Evolutionary conservation across 1,139 yeast species (phyloP), one percentile per base, ranked within the genome.

Genomic region (Kazachstania sp.): DNA sequence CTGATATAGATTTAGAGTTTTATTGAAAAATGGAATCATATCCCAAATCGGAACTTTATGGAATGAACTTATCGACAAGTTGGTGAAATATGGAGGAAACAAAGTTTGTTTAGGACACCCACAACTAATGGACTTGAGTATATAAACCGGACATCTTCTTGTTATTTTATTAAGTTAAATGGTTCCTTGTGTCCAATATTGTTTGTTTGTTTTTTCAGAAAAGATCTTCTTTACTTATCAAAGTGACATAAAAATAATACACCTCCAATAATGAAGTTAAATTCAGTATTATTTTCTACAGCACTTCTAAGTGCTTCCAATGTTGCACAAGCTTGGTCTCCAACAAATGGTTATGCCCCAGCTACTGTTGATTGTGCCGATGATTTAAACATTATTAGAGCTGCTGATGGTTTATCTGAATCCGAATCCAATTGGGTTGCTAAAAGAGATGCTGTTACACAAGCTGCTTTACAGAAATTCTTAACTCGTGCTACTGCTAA

Each of bases 311-410:
- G 40, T 19, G 38, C 18, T n/a, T 23, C 39, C 2, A 5, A 36
- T 5, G 30, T 31, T 31, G 48, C 37, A 4, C 19, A 32, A 9
- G 56, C 52, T 6, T 54, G 55, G 55, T 77, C 83, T 2, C 85
- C 86, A 1, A 71, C 81, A 0, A 75, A 78, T 44, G 71, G 78
- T 1, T 84, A 83, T 58, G 84, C 86, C 0, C 92, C 94, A 3
- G 81, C 77, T 1, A 59, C 61, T n/a, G 79, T 78, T 5, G 60
- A 71, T 3, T 83, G 92, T 61, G 86, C 86, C 16, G 48, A 51
- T 20, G 52, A 55, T 30, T 45, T 51, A 3, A 53, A 55, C 7
- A 61, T 73, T 13, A 60, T 72, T 4, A 65, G 78, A 62, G 38
- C 28, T 20, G 60, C 51, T 12, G 36, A 26, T 15, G 38, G 34